A percentile compares a stretch with the other conserved stretches of the same genome.
Evolutionary conservation across 2,329 filamentous ascomycete species (phyloP).

Genomic region (Aspergillus sp.): DNA sequence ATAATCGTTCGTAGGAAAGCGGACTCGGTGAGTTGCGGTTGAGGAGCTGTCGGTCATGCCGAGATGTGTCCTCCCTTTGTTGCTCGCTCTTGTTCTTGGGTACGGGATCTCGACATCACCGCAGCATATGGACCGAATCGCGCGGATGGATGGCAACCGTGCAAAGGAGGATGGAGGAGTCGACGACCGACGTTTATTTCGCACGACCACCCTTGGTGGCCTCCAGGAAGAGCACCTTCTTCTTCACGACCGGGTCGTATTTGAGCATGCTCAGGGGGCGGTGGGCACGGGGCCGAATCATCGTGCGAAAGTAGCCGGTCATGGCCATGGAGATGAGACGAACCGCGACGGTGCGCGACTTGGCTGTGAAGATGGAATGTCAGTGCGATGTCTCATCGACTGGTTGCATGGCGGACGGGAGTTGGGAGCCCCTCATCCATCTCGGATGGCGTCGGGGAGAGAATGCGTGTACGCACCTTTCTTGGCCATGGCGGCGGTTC

Average conservation of each 20-base stretch:
- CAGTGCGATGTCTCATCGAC: no score
- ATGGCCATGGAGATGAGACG: constrained; percentile 97
- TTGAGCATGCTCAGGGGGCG: constrained; percentile 95
- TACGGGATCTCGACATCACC: no score
- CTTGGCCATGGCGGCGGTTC: constrained; percentile 41
- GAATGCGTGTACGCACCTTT: constrained; percentile 34
- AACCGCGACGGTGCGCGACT: constrained; percentile 89
- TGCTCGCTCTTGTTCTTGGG: no score
- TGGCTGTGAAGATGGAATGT: constrained; percentile 54
- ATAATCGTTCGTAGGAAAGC: constrained; percentile 17
- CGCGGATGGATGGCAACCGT: no score
- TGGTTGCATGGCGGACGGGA: background rate
- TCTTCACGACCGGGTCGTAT: constrained; percentile 96
- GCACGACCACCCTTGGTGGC: constrained; percentile 73
- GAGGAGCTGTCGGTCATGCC: background rate
- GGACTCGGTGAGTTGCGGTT: background rate
- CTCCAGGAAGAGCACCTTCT: constrained; percentile 94
- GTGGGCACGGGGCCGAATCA: constrained; percentile 76
- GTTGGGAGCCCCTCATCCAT: background rate
- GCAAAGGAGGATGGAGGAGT: background rate
- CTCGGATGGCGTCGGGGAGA: background rate
- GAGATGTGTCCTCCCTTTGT: background rate
- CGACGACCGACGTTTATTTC: constrained; percentile 26
- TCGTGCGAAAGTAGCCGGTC: constrained; percentile 96
- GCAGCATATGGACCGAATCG: no score